Evolutionary conservation across 768 basidiomycete species (phyloP).

Genomic region (Macrolepiota albuminosa): DNA sequence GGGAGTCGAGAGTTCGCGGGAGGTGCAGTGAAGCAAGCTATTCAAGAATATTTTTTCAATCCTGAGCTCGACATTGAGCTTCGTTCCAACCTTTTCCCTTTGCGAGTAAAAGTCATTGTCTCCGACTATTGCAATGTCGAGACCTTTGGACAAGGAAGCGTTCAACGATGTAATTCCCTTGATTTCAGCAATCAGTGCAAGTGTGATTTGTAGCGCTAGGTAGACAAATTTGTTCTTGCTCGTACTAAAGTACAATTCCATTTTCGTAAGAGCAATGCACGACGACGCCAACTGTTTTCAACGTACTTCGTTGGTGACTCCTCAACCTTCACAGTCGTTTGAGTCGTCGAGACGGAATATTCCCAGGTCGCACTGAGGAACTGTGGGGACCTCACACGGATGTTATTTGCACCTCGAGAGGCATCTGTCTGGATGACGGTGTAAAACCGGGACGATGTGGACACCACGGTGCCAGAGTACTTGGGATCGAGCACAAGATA

Average conservation of each 20-base stretch:
- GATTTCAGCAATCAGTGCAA: constrained; percentile 62
- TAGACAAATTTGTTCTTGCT: constrained; percentile 90
- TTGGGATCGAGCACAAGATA: constrained; percentile 92
- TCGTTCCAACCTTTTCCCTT: constrained; percentile 60
- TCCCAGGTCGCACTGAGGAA: constrained; percentile 79
- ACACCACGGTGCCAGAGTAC: constrained; percentile 84
- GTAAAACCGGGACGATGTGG: constrained; percentile 93
- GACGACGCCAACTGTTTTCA: constrained; percentile 1
- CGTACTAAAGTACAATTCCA: constrained; percentile 23
- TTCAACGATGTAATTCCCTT: constrained; percentile 39
- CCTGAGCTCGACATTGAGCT: background rate
- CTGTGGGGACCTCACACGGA: constrained; percentile 86
- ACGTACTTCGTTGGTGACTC: constrained; percentile 36
- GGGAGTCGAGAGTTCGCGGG: constrained; percentile 57
- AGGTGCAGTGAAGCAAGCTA: constrained; percentile 64
- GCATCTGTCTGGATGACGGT: constrained; percentile 53
- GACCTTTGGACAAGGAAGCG: constrained; percentile 41
- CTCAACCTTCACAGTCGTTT: constrained; percentile 29
- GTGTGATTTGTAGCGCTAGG: constrained; percentile 75
- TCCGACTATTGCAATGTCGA: constrained; percentile 81
- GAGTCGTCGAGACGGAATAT: constrained; percentile 47
- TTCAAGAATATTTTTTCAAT: background rate
- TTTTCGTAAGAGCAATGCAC: constrained; percentile 9
- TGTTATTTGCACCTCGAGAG: constrained; percentile 29
- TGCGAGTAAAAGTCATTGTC: constrained; percentile 99